phyloP scores from a whole-genome alignment of 2,329 filamentous ascomycete genomes.

The Calonectria pseudoturangicola region DNA sequence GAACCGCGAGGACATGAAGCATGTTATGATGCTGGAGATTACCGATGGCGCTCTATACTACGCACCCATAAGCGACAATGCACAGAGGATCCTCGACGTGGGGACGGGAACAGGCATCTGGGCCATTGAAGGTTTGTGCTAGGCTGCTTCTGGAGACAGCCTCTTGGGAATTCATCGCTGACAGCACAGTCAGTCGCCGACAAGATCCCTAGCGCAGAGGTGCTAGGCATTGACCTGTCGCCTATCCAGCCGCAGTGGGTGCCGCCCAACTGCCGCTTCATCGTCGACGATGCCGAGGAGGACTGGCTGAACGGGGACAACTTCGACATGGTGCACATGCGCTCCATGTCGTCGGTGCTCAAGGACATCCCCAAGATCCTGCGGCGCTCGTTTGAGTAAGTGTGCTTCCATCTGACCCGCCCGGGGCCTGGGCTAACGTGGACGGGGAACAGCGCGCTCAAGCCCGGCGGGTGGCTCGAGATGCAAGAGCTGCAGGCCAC shows the following conservation, averaged over 20 bases:
- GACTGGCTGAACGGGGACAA: conserved; percentile 23
- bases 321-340: conserved; percentile 28
- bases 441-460: conserved; percentile 3
- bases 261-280: conserved; percentile 16
- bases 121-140: conserved; percentile 28
- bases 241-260: conserved; percentile 24
- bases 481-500: conserved; percentile 22
- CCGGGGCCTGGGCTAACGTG: neutral
- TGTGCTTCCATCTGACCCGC: neutral
- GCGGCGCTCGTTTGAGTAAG: conserved; percentile 18
- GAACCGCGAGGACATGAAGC: conserved; percentile 30
- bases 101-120: conserved; percentile 29
- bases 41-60: conserved; percentile 9
- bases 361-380: conserved; percentile 24
- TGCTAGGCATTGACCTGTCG: conserved; percentile 14
- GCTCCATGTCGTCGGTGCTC: conserved; percentile 16
- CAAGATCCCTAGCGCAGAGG: conserved; percentile 20
- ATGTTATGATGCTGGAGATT: conserved; percentile 19
- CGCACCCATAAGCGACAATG: conserved; percentile 24
- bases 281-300: conserved; percentile 25
- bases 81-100: conserved; percentile 27
- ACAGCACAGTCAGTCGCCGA: conserved; percentile 28
- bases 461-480: conserved; percentile 12
- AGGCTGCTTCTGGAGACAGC: neutral
- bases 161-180: neutral